A percentile compares a stretch with the other conserved stretches of the same genome.
These are phyloP conservation scores for Diophrys sp. DNA, from an alignment of 73 alveolate species.

Conservation along the genomic window DNA sequence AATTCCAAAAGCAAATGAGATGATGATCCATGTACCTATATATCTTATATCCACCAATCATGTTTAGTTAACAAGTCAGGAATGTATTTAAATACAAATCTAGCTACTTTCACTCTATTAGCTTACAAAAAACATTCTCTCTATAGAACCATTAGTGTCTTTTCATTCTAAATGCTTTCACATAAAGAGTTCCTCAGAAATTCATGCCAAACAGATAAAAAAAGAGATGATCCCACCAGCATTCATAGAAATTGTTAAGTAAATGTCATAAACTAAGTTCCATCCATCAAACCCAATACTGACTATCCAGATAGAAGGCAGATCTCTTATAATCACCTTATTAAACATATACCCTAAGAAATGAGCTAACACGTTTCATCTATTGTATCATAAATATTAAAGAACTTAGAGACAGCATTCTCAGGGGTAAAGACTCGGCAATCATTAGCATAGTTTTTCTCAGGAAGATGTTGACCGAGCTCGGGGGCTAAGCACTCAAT, in stretches of 20 bases:
- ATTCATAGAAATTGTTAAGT: slow-evolving; percentile 87
- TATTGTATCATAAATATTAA: slow-evolving; percentile 58
- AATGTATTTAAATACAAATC: slow-evolving; percentile 14
- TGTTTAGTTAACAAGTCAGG: slow-evolving; percentile 35
- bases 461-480: too few species aligned
- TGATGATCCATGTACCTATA: too few species aligned
- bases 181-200: slow-evolving; percentile 65
- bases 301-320: slow-evolving; percentile 67
- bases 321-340: slow-evolving; percentile 84
- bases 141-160: slow-evolving; percentile 71
- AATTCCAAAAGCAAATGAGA: too few species aligned
- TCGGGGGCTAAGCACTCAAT: slow-evolving; percentile 62
- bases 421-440: slow-evolving; percentile 79
- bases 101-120: slow-evolving; percentile 2
- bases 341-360: slow-evolving; percentile 80
- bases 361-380: slow-evolving; percentile 84
- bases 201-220: slow-evolving; percentile 82
- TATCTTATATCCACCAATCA: slow-evolving; percentile 55
- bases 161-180: slow-evolving; percentile 63
- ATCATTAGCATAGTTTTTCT: too few species aligned
- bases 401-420: slow-evolving; percentile 54
- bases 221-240: slow-evolving; percentile 93
- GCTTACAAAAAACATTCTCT: slow-evolving; percentile 46
- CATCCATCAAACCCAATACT: slow-evolving; percentile 65
- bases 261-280: slow-evolving; percentile 87